Percentiles rank a stretch among this genome's conserved stretches.
Conservation (phyloP, 441 rosid genomes). For the Erodium moschatum region DNA sequence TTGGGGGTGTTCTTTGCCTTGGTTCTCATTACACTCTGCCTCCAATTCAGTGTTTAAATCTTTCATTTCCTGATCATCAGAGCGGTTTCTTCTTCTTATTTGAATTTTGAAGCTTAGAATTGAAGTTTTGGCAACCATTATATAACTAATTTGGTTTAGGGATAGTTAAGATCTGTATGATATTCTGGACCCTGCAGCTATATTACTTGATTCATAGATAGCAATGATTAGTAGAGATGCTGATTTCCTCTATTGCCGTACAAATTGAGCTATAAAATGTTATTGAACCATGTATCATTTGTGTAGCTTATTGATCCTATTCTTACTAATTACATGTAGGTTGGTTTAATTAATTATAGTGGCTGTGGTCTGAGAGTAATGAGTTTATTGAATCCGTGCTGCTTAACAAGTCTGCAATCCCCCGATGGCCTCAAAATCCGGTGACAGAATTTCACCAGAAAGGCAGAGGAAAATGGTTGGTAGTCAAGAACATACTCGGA, state of each 20-base stretch:
- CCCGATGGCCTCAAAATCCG: conserved; percentile 51
- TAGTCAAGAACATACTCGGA: conserved; percentile 28
- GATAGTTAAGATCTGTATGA: neutral
- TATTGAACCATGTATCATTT: conserved; percentile 6
- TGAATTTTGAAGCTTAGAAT: neutral
- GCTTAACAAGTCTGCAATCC: conserved; percentile 16
- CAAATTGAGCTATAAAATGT: neutral
- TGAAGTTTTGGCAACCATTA: neutral
- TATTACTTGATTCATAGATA: neutral
- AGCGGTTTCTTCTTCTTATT: neutral
- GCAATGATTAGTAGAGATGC: neutral
- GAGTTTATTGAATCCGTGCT: conserved; percentile 21
- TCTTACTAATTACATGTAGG: conserved; percentile 12
- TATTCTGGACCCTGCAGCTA: neutral
- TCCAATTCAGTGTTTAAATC: neutral
- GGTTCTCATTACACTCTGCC: conserved; percentile 18
- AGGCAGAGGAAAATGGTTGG: conserved; percentile 26
- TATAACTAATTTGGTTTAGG: neutral
- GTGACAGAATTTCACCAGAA: conserved; percentile 30
- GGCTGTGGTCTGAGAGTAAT: conserved; percentile 27
- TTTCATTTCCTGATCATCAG: neutral
- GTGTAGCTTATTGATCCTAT: neutral
- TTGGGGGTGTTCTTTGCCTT: neutral
- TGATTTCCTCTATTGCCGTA: neutral
- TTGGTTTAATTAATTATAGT: conserved; percentile 18